phyloP scores from a whole-genome alignment of 2,329 filamentous ascomycete species.

The Rhynchosporium secalis region DNA sequence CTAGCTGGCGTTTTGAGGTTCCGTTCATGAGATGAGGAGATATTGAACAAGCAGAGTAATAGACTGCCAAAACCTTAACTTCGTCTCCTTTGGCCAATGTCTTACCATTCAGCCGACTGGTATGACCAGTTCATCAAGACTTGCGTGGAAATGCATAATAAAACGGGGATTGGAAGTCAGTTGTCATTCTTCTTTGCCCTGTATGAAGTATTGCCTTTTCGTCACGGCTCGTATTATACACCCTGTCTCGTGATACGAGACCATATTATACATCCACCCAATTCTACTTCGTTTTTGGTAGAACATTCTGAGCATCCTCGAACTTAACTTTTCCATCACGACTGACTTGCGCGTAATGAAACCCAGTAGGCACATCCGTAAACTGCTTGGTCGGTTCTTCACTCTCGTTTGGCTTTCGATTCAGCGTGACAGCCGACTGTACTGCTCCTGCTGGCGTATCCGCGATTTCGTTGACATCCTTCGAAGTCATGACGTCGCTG shows the following conservation, averaged over 20 bases:
- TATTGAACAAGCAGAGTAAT: neutral
- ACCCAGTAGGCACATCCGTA: constrained; percentile 44
- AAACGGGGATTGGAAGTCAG: neutral
- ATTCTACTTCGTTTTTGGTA: constrained; percentile 2
- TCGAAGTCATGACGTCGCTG: constrained; percentile 72
- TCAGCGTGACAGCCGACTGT: constrained; percentile 55
- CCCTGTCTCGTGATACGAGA: too few relatives aligned
- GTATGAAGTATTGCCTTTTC: neutral
- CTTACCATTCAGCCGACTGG: neutral
- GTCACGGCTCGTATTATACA: neutral
- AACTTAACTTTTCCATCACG: constrained; percentile 60
- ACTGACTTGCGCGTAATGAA: constrained; percentile 57
- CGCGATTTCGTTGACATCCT: constrained; percentile 88
- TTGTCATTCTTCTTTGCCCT: neutral
- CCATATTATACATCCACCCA: constrained; percentile 1
- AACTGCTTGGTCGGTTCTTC: constrained; percentile 36
- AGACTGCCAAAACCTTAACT: neutral
- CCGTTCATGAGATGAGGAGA: neutral
- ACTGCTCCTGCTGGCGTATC: constrained; percentile 74
- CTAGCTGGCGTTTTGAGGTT: neutral
- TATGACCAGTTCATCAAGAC: neutral
- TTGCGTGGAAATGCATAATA: neutral
- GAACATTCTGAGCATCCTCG: constrained; percentile 21
- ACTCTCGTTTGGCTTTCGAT: constrained; percentile 43
- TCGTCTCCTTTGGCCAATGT: neutral